Conservation (phyloP, 2,329 filamentous ascomycete species). For the Colletotrichum euphorbiae region DNA sequence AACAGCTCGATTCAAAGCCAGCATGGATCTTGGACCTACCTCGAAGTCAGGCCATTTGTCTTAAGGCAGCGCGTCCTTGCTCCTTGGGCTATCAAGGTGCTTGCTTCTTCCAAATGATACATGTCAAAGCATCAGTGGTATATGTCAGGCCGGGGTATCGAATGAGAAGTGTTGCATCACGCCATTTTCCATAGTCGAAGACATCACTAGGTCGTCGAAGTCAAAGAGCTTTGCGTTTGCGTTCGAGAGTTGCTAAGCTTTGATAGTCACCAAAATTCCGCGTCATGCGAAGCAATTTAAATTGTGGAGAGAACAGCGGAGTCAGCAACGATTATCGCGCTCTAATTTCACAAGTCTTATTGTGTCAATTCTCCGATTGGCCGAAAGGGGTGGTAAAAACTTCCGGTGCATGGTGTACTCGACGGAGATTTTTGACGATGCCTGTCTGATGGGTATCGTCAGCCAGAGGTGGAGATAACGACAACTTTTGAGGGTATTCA, state of each 20-base stretch:
- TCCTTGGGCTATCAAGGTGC: constrained; percentile 8
- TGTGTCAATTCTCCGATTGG: constrained; percentile 39
- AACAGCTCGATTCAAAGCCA: not conserved
- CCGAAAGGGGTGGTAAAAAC: constrained; percentile 28
- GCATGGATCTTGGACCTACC: constrained; percentile 1
- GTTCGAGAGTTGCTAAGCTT: not conserved
- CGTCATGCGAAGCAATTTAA: not conserved
- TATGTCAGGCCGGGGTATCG: no score
- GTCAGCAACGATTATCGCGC: constrained; percentile 14
- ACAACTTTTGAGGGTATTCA: constrained; percentile 10
- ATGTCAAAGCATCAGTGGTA: not conserved
- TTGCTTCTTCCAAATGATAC: constrained; percentile 14
- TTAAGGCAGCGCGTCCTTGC: constrained; percentile 22
- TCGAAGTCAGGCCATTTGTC: constrained; percentile 3
- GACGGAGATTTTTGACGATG: constrained; percentile 36
- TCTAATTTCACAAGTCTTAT: constrained; percentile 24
- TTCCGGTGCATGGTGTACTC: constrained; percentile 37
- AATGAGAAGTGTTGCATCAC: no score
- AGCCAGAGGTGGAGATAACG: constrained; percentile 29
- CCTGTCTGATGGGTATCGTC: constrained; percentile 30
- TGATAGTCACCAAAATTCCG: not conserved
- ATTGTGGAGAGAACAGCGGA: constrained; percentile 33
- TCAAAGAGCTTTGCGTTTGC: not conserved
- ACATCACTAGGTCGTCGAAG: not conserved
- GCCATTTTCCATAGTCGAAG: not conserved